These are phyloP conservation scores for Marasmius tenuissimus DNA, from an alignment of 1,284 basidiomycete species.

Conservation along the genomic window DNA sequence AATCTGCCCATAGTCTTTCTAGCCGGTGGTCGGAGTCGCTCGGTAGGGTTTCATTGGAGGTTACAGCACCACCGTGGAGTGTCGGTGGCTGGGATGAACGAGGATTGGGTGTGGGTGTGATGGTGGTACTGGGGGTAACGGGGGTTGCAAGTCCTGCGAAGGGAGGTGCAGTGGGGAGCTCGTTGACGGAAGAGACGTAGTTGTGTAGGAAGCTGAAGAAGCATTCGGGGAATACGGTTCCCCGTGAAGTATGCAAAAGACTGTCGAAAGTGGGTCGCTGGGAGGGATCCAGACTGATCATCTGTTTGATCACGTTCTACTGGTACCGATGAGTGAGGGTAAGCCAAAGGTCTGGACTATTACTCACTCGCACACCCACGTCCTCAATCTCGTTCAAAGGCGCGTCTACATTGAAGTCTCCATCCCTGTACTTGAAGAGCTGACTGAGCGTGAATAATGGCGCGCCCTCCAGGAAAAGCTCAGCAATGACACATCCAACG, in stretches of 20 bases:
- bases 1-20: constrained; percentile 80
- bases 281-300: constrained; percentile 83
- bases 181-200: constrained; percentile 82
- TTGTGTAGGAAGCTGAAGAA: constrained; percentile 95
- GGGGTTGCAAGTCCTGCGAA: constrained; percentile 39
- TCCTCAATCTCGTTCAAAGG: constrained; percentile 82
- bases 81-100: constrained; percentile 22
- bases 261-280: constrained; percentile 83
- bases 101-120: constrained; percentile 27
- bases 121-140: constrained; percentile 18
- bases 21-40: constrained; percentile 79
- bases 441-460: constrained; percentile 95
- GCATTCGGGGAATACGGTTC: constrained; percentile 83
- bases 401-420: constrained; percentile 77
- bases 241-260: constrained; percentile 78
- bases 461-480: constrained; percentile 94
- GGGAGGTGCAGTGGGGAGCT: constrained; percentile 50
- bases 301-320: constrained; percentile 84
- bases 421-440: constrained; percentile 92
- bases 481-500: constrained; percentile 93
- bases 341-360: constrained; percentile 1
- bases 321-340: constrained; percentile 24
- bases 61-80: constrained; percentile 28
- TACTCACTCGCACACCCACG: constrained; percentile 72
- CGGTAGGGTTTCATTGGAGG: constrained; percentile 48